Percentiles rank a stretch among this genome's conserved stretches.
These are phyloP conservation scores for Monosporascus sp. DNA, from an alignment of 2,329 filamentous ascomycete species.

Conservation along the genomic window DNA sequence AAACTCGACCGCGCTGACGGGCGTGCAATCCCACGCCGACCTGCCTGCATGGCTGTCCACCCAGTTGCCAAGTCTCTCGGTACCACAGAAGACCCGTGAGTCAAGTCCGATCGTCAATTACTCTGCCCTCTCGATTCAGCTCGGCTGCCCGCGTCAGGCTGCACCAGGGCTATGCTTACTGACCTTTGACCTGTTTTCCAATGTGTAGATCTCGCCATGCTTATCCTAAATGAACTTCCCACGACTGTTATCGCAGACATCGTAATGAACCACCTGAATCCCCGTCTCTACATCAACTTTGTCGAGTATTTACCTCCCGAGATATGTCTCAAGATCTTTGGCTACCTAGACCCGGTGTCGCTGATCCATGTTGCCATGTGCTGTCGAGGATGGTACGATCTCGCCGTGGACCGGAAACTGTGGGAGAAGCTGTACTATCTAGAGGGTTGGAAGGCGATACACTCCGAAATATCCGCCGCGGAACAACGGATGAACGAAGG, in stretches of 20 bases:
- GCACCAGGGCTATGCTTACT: not conserved
- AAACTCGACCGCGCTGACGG: slow-evolving; percentile 26
- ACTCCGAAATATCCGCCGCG: slow-evolving; percentile 58
- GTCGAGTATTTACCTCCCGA: slow-evolving; percentile 80
- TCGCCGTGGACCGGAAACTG: slow-evolving; percentile 75
- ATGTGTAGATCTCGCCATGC: slow-evolving; percentile 68
- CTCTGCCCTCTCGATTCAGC: slow-evolving; percentile 2
- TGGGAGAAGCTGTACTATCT: slow-evolving; percentile 80
- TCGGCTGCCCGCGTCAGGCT: not conserved
- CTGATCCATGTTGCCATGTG: slow-evolving; percentile 73
- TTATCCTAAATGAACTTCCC: slow-evolving; percentile 69
- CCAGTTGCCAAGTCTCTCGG: slow-evolving; percentile 44
- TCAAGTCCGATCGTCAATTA: slow-evolving; percentile 3
- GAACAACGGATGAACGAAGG: slow-evolving; percentile 54
- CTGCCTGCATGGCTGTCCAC: slow-evolving; percentile 44
- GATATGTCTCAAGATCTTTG: slow-evolving; percentile 83
- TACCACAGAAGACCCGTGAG: slow-evolving; percentile 45
- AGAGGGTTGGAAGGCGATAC: slow-evolving; percentile 79
- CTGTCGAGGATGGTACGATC: slow-evolving; percentile 74
- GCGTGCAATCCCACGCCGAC: slow-evolving; percentile 35
- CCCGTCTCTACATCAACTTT: slow-evolving; percentile 89
- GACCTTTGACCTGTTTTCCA: slow-evolving; percentile 11
- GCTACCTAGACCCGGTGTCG: slow-evolving; percentile 76
- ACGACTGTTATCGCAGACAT: slow-evolving; percentile 76
- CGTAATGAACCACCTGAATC: slow-evolving; percentile 67